Base-by-base conservation (phyloP, 257 asterid species). In the Handroanthus guayacan region DNA sequence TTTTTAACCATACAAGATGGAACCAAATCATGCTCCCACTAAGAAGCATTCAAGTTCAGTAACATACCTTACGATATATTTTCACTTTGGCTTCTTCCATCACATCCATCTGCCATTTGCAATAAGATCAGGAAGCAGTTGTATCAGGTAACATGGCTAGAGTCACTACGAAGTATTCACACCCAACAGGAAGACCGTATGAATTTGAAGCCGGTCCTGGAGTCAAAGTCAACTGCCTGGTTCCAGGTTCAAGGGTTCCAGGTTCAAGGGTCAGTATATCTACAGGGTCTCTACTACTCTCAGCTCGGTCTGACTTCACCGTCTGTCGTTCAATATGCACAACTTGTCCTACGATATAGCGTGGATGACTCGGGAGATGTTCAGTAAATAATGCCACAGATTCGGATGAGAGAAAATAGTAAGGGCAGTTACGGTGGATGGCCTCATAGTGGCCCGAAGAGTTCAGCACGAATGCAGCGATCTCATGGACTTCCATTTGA, bases 131-230 rank as follows among this genome's bases (percentile, higher is more conserved):
- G 92, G 96, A 90, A 90, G 92, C 74, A 52, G 67, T 51, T 17
- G 85, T 82, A 70, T 84, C 96, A 7, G 92, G 93, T 77, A 92
- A 77, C 92, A 86, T 84, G 43, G 92, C 90, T 75, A 87, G 75
- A 25, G 94, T 93, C 82, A 93, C 97, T 54, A 90, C 75, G 14
- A 90, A 94, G 86, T 90, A 94, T 81, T 92, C 97, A 78, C 96
- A 86, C 77, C 97, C 97, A 45, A 88, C 79, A 14, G 93, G 90
- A 44, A 92, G 97, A 66, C 90, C 90, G 74, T 75, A 78, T 1
- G 87, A 80, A 61, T 83, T 80, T 14, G 57, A 50, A 61, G 73
- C 25, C 44, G 83, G 79, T 52, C 81, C 88, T 48, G 82, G 67
- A 55, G 66, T 83, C 83, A 83, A 50, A 71, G 75, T 71, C 80